phyloP scores from a whole-genome alignment of 441 rosid species.

The Syzygium syzygioides region DNA sequence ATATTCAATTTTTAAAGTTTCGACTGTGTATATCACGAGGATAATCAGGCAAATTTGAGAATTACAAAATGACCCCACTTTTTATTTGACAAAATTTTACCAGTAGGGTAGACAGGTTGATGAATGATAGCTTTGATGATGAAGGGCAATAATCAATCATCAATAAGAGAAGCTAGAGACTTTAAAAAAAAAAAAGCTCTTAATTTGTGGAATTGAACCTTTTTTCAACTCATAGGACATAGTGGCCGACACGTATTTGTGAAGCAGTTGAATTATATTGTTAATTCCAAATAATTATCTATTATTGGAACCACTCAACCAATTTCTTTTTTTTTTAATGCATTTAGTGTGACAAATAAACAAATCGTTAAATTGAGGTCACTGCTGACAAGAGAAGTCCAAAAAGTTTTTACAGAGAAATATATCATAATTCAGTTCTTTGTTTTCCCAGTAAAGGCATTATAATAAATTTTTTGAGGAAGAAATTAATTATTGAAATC shows the following conservation, averaged over 20 bases:
- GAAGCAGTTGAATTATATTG: background rate
- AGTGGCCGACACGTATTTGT: background rate
- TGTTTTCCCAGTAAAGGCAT: background rate
- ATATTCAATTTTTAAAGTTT: too few relatives aligned
- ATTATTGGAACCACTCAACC: background rate
- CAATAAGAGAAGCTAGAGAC: background rate
- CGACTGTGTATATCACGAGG: background rate
- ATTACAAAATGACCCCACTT: background rate
- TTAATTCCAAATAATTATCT: background rate
- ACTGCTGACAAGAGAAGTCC: background rate
- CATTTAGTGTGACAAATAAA: background rate
- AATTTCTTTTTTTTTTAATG: background rate
- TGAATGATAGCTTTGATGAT: background rate
- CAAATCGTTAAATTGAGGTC: background rate
- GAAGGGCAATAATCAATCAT: background rate
- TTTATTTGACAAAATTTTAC: background rate
- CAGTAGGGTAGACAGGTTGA: background rate
- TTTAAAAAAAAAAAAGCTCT: background rate
- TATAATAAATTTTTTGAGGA: background rate
- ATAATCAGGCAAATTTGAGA: background rate
- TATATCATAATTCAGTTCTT: background rate
- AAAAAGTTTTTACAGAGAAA: background rate
- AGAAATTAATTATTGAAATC: background rate
- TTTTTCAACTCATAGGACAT: background rate
- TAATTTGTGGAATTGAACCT: background rate